Evolutionary conservation across 306 rosid genomes (phyloP), one percentile per base, ranked within the genome.

Genomic region (Mimosa pudica): DNA sequence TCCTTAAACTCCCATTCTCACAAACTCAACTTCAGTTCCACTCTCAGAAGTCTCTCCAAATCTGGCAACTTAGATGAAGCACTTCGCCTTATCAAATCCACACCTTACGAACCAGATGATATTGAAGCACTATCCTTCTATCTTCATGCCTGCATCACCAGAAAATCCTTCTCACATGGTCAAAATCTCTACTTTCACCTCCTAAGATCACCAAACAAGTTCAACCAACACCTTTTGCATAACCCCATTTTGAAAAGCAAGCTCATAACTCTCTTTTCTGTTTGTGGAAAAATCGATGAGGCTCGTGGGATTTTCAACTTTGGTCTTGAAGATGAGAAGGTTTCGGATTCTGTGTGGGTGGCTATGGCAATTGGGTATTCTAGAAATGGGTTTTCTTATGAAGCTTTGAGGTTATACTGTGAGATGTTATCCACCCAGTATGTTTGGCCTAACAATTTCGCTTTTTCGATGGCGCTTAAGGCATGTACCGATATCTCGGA

Each of bases 281-380:
- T 88, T 67, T 90, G 89, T 33, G 88, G 89, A 68, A 80, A 77
- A 61, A 11, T 88, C 7, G 80, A 85, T 0, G 90, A 90, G 73
- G 92, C 92, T 69, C 81, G 77, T 63, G 62, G 78, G 10, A 82
- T 88, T 44, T 90, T 90, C 52, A 63, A 57, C 2, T 79, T 79
- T 38, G 78, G 64, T 7, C 66, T 45, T 20, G 66, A 38, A 8
- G 80, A 69, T 9, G 84, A 66, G 16, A 61, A 44, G 36, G 58
- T 52, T 1, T 79, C 88, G 0, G 86, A 81, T 46, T 64, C 85
- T 6, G 85, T 86, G 32, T 88, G 92, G 90, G 87, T 88, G 61
- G 90, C 94, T 32, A 88, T 90, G 92, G 89, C 88, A 0, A 84
- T 88, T 70, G 94, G 89, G 65, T 88, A 79, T 75, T 79, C 87